Percentiles rank a stretch among this genome's conserved stretches.
These are phyloP conservation scores for Candida sojae DNA, from an alignment of 1,139 yeast genomes.

Conservation along the genomic window DNA sequence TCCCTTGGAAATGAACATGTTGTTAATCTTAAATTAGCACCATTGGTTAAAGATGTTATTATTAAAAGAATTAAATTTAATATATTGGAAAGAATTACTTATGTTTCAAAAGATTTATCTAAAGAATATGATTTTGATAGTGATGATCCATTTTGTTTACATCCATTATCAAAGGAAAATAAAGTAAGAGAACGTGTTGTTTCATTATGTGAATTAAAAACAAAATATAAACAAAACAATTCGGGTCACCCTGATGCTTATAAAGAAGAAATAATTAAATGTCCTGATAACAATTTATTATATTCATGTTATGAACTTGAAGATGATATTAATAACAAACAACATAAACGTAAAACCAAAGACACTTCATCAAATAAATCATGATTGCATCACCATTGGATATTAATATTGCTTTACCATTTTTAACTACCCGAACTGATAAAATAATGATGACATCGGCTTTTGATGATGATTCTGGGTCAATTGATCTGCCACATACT, in stretches of 20 bases:
- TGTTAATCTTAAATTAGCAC: conserved; percentile 68
- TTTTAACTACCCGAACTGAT: conserved; percentile 43
- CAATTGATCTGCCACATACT: conserved; percentile 15
- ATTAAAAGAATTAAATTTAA: conserved; percentile 74
- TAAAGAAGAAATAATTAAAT: conserved; percentile 62
- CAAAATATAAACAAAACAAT: conserved; percentile 42
- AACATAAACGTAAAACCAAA: conserved; percentile 16
- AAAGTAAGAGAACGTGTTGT: conserved; percentile 54
- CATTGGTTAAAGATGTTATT: conserved; percentile 65
- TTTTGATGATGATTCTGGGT: conserved; percentile 21
- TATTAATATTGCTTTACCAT: conserved; percentile 48
- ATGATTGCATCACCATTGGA: conserved; percentile 49
- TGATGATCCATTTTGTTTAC: conserved; percentile 40
- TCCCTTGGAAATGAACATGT: conserved; percentile 67
- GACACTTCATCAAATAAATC: conserved; percentile 12
- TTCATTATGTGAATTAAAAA: conserved; percentile 62
- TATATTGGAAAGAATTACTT: conserved; percentile 71
- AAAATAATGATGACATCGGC: conserved; percentile 29
- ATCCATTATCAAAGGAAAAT: conserved; percentile 21
- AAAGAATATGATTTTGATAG: conserved; percentile 60
- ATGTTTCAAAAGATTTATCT: conserved; percentile 55
- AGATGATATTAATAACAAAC: conserved; percentile 12
- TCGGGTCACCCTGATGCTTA: conserved; percentile 29
- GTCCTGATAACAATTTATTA: conserved; percentile 60
- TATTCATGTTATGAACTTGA: conserved; percentile 55